A percentile compares a stretch with the other conserved stretches of the same genome.
Evolutionary conservation across 805 yeast species (phyloP).

Genomic region (Teunomyces kruisii): DNA sequence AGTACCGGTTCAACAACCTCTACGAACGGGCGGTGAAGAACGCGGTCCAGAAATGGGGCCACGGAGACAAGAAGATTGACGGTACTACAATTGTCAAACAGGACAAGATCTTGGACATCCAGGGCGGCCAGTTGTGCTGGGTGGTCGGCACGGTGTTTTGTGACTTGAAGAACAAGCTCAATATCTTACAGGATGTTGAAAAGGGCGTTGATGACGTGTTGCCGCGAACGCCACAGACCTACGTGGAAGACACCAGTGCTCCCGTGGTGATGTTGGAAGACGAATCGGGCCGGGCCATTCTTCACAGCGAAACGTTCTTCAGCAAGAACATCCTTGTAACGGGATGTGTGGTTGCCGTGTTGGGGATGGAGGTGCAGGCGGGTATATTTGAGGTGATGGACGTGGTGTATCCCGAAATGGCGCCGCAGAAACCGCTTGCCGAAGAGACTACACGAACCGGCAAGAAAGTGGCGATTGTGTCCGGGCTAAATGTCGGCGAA

Average conservation of each 20-base stretch:
- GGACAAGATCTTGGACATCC: slow-evolving; percentile 57
- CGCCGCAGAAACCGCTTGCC: slow-evolving; percentile 50
- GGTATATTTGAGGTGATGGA: slow-evolving; percentile 87
- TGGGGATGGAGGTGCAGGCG: slow-evolving; percentile 81
- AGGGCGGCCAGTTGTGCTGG: slow-evolving; percentile 67
- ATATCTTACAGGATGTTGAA: slow-evolving; percentile 79
- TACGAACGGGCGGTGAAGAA: slow-evolving; percentile 31
- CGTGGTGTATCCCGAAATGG: slow-evolving; percentile 64
- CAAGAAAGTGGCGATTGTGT: slow-evolving; percentile 66
- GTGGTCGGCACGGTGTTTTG: slow-evolving; percentile 83
- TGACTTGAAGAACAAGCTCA: slow-evolving; percentile 82
- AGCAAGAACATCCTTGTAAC: slow-evolving; percentile 67
- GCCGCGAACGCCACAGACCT: slow-evolving; percentile 37
- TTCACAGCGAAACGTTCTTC: slow-evolving; percentile 62
- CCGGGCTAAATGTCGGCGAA: slow-evolving; percentile 68
- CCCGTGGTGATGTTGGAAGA: slow-evolving; percentile 74
- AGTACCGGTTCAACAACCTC: slow-evolving; percentile 33
- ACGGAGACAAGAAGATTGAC: slow-evolving; percentile 34
- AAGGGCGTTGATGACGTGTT: slow-evolving; percentile 52
- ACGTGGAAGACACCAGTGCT: slow-evolving; percentile 49
- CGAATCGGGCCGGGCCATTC: slow-evolving; percentile 81
- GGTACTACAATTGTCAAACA: slow-evolving; percentile 32
- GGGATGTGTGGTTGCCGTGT: slow-evolving; percentile 81
- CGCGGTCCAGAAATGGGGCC: slow-evolving; percentile 54
- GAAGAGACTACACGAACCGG: not conserved